Conservation (phyloP, 2,329 filamentous ascomycete species). For the Aspergillus alliaceus region DNA sequence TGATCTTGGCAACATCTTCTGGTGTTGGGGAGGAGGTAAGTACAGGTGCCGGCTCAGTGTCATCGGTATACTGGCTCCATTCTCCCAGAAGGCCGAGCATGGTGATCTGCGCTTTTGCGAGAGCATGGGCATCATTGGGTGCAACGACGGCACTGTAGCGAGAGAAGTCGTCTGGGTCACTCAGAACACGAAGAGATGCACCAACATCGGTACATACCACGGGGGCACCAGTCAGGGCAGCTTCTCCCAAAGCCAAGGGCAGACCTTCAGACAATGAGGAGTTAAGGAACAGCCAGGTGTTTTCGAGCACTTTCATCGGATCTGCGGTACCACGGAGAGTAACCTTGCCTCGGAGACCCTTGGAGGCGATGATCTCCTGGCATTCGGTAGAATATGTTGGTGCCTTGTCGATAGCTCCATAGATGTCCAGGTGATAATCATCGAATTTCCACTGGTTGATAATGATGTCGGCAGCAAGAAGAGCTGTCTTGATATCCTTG, state of each 20-base stretch:
- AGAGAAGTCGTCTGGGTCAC: conserved; percentile 46
- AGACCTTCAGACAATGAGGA: conserved; percentile 48
- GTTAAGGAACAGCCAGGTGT: conserved; percentile 57
- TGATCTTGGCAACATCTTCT: conserved; percentile 55
- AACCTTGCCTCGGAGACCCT: conserved; percentile 51
- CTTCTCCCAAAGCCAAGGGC: conserved; percentile 48
- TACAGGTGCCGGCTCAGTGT: conserved; percentile 43
- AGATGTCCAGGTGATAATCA: conserved; percentile 63
- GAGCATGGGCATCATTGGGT: conserved; percentile 61
- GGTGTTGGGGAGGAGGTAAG: conserved; percentile 51
- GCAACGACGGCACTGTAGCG: conserved; percentile 63
- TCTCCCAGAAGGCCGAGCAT: conserved; percentile 62
- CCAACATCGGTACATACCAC: conserved; percentile 46
- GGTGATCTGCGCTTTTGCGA: conserved; percentile 63
- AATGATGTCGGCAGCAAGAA: conserved; percentile 64
- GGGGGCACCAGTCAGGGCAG: conserved; percentile 47
- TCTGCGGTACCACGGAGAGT: conserved; percentile 58
- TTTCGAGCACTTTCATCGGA: conserved; percentile 55
- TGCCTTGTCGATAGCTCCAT: conserved; percentile 63
- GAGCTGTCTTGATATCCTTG: conserved; percentile 66
- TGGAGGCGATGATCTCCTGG: conserved; percentile 59
- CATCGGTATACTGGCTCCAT: conserved; percentile 60
- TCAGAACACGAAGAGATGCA: conserved; percentile 42
- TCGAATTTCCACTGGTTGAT: conserved; percentile 66
- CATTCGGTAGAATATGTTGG: conserved; percentile 62